phyloP scores from a whole-genome alignment of 2,329 filamentous ascomycete species.

The Leptoxyphium fumago region DNA sequence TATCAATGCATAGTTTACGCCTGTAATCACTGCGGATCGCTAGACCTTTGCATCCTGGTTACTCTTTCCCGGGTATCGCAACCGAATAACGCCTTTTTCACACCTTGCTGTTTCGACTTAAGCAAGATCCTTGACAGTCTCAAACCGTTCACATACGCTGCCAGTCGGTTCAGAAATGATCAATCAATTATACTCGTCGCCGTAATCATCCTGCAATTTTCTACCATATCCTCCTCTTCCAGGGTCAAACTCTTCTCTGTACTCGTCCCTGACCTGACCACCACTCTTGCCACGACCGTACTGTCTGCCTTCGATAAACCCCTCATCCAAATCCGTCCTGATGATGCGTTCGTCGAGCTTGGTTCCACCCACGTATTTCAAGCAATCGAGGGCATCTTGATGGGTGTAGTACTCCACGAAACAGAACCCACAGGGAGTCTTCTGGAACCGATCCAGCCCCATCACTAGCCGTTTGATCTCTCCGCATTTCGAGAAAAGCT shows the following conservation, averaged over 20 bases:
- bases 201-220: slow-evolving; percentile 43
- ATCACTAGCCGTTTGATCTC: slow-evolving; percentile 97
- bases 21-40: no score
- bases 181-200: slow-evolving; percentile 8
- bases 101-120: no score
- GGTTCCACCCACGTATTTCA: slow-evolving; percentile 97
- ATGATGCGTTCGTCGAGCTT: slow-evolving; percentile 97
- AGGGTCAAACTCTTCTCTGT: slow-evolving; percentile 91
- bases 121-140: no score
- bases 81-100: no score
- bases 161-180: no score
- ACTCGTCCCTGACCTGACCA: slow-evolving; percentile 94
- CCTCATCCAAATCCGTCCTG: slow-evolving; percentile 85
- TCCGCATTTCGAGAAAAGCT: slow-evolving; percentile 51
- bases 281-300: slow-evolving; percentile 90
- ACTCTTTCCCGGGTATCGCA: no score
- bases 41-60: no score
- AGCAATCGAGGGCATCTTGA: slow-evolving; percentile 88
- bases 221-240: slow-evolving; percentile 81
- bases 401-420: slow-evolving; percentile 99
- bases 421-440: slow-evolving; percentile 97
- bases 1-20: no score
- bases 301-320: slow-evolving; percentile 89
- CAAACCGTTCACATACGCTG: no score
- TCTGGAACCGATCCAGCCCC: slow-evolving; percentile 92